phyloP scores from a whole-genome alignment of 2,329 filamentous ascomycete genomes.

The Elsinoe australis region DNA sequence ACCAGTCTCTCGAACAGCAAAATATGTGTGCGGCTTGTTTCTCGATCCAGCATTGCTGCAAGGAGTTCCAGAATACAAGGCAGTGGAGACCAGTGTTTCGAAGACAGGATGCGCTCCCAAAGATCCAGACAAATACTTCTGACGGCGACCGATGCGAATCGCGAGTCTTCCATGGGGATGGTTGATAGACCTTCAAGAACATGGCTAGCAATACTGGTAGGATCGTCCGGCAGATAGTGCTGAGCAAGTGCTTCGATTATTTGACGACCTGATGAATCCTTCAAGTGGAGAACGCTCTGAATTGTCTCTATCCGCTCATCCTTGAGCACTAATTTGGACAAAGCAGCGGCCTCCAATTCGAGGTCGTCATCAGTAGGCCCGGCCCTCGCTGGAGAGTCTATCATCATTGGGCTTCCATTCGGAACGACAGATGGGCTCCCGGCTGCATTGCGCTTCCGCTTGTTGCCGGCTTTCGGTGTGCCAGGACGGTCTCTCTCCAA shows the following conservation, averaged over 20 bases:
- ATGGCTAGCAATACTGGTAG: neutral
- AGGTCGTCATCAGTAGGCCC: neutral
- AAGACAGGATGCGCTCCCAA: conserved; percentile 60
- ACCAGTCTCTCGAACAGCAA: conserved; percentile 52
- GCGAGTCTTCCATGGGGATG: conserved; percentile 2
- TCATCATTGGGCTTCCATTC: conserved; percentile 18
- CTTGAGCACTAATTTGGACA: conserved; percentile 2
- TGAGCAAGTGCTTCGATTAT: neutral
- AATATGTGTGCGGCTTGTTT: conserved; percentile 52
- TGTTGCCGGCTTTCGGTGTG: conserved; percentile 56
- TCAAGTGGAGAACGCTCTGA: neutral
- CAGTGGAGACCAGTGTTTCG: conserved; percentile 56
- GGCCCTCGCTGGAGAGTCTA: neutral
- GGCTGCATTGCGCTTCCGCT: conserved; percentile 57
- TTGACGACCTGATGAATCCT: neutral
- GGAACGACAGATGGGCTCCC: conserved; percentile 55
- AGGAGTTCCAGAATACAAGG: conserved; percentile 58
- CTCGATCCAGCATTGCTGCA: conserved; percentile 54
- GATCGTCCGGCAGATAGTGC: neutral
- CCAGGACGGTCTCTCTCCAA: conserved; percentile 41
- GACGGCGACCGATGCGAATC: conserved; percentile 49
- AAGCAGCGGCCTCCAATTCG: neutral
- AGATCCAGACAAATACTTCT: conserved; percentile 56
- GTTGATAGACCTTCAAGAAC: conserved; percentile 4
- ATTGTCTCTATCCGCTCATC: conserved; percentile 2